phyloP scores from a whole-genome alignment of 805 yeast species.

The Kuraishia ogatae region DNA sequence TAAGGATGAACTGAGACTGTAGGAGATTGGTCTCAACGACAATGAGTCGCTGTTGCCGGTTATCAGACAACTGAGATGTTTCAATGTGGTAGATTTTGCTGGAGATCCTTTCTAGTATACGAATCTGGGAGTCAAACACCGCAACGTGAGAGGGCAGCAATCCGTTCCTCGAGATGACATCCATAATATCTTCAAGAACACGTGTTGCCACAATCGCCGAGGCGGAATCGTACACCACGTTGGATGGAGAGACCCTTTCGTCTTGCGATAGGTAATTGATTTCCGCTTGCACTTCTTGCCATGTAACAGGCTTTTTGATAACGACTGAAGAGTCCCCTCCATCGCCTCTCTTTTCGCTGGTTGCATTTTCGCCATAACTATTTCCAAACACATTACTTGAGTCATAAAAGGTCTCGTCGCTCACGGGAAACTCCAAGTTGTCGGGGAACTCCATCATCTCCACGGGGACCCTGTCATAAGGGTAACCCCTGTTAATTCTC shows the following conservation, averaged over 20 bases:
- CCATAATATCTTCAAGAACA: constrained; percentile 26
- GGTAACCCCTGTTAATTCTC: constrained; percentile 26
- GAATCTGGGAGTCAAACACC: constrained; percentile 16
- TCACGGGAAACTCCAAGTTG: constrained; percentile 25
- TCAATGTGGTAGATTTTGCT: constrained; percentile 10
- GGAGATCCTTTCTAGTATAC: constrained; percentile 12
- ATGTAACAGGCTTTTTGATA: background rate
- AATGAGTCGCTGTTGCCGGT: constrained; percentile 14
- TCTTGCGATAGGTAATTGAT: background rate
- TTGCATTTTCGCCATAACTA: background rate
- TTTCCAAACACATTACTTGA: constrained; percentile 9
- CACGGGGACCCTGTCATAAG: constrained; percentile 16
- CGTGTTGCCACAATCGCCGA: constrained; percentile 19
- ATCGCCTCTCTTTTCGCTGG: background rate
- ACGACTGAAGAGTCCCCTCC: background rate
- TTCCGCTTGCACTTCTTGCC: constrained; percentile 2
- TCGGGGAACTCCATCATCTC: constrained; percentile 19
- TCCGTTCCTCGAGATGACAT: constrained; percentile 17
- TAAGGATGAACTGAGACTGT: constrained; percentile 22
- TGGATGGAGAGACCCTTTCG: background rate
- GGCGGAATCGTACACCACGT: constrained; percentile 17
- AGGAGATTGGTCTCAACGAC: constrained; percentile 26
- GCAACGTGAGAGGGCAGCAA: constrained; percentile 16
- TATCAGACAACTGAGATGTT: constrained; percentile 2
- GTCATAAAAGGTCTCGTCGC: constrained; percentile 16